Conservation (phyloP, 179 eudicot genomes). For the Spinacia oleracea region DNA sequence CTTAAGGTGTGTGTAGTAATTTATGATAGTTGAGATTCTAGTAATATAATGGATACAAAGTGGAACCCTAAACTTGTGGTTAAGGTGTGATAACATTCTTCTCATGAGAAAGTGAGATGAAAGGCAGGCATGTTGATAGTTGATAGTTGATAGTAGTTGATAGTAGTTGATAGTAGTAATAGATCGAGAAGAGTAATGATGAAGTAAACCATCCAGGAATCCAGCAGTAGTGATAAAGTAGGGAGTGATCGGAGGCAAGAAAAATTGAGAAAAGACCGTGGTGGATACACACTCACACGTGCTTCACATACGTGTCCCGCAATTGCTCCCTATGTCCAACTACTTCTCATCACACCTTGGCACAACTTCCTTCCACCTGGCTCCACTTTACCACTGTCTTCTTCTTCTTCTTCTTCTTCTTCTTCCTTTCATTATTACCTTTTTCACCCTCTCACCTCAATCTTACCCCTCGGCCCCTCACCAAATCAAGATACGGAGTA, state of each 20-base stretch:
- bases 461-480: neutral
- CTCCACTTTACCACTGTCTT: conserved; percentile 22
- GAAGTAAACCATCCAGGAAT: neutral
- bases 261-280: conserved; percentile 35
- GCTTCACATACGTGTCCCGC: conserved; percentile 39
- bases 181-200: neutral
- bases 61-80: no score
- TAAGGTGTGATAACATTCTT: no score
- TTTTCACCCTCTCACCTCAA: neutral
- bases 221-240: no score
- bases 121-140: no score
- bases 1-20: no score
- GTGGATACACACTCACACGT: conserved; percentile 37
- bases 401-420: neutral
- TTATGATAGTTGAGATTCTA: no score
- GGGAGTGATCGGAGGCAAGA: conserved; percentile 4
- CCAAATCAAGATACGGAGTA: neutral
- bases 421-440: neutral
- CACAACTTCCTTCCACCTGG: conserved; percentile 43
- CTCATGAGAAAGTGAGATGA: no score
- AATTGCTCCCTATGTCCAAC: conserved; percentile 30
- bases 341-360: conserved; percentile 29
- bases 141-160: no score
- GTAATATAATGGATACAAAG: no score
- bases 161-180: neutral